These are phyloP conservation scores for Knoxdaviesia capensis DNA, from an alignment of 2,329 filamentous ascomycete genomes.

Conservation along the genomic window DNA sequence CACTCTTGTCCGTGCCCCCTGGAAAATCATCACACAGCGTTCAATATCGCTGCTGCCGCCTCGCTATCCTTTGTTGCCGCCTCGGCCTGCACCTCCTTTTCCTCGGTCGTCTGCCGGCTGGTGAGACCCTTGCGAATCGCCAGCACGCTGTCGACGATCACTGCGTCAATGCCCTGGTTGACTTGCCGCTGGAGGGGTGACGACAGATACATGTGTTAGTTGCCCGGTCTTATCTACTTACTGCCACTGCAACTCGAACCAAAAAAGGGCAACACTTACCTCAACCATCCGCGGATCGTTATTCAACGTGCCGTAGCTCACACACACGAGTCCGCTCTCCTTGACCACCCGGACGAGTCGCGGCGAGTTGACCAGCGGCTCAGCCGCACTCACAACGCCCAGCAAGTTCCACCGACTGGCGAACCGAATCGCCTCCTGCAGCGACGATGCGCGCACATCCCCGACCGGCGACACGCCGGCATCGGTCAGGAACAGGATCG, in stretches of 20 bases:
- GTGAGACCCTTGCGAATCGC: constrained; percentile 83
- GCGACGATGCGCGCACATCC: constrained; percentile 72
- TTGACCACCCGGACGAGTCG: constrained; percentile 83
- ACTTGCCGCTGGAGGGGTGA: constrained; percentile 51
- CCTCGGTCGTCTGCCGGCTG: constrained; percentile 7
- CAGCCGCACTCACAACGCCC: constrained; percentile 75
- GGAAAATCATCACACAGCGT: too few species aligned
- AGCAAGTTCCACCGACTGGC: constrained; percentile 87
- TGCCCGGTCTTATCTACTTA: constrained; percentile 2
- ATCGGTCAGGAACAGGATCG: constrained; percentile 85
- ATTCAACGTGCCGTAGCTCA: constrained; percentile 81
- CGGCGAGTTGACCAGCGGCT: constrained; percentile 76
- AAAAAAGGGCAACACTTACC: constrained; percentile 28
- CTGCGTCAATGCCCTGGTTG: constrained; percentile 86
- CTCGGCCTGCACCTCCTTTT: background rate
- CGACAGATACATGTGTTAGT: constrained; percentile 1
- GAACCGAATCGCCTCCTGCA: constrained; percentile 92
- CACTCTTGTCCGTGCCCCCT: too few species aligned
- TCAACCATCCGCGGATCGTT: constrained; percentile 75
- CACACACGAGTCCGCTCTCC: constrained; percentile 80
- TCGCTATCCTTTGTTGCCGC: too few species aligned
- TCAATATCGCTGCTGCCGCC: too few species aligned
- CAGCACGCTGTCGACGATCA: constrained; percentile 90
- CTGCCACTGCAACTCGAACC: background rate
- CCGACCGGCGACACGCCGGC: constrained; percentile 64